Base-by-base conservation (phyloP, 306 rosid species). In the Luffa aegyptiaca region DNA sequence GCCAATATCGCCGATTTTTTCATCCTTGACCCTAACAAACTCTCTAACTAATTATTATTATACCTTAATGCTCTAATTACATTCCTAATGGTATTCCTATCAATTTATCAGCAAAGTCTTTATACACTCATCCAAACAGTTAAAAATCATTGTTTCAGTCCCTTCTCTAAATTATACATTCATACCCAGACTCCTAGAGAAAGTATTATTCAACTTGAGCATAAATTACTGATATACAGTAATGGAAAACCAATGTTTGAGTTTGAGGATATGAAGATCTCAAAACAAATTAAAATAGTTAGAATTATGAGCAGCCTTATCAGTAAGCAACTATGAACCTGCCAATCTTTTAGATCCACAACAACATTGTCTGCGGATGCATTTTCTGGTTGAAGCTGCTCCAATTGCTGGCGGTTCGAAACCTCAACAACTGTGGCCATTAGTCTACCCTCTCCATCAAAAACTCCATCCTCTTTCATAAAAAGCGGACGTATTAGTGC, bases 281-380 rank as follows among this genome's bases (percentile, higher is more conserved):
- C n/a, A 20, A 71, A 44, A 71, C 10, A 71, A 44, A 26, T 44
- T 21, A 9, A 5, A 71, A 44, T 45, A 20, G 51, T 71, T 20
- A 10, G 52, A 68, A 41, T 9, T 68, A 20, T 44, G 55, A 70
- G 13, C 55, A 66, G 48, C 39, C 35, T 56, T 9, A n/a, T 61
- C 8, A 51, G 80, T 13, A 78, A 31, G 59, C 33, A 78, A 14
- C 52, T 49, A 2, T 0, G 33, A 20, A 94, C 98, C 98, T 92
- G 98, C 98, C 98, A 94, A 84, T 94, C 97, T 48, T 86, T 89
- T 31, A 94, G 90, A 80, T 92, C 84, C 52, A 94, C 88, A 42
- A 92, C 89, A 81, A 91, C 83, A 85, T 86, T 94, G 78, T 90
- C 91, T 2, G 84, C 88, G 11, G 79, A 83, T 73, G 82, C 87